Conservation (phyloP, 495 filamentous ascomycete species). For the Immersiella caudata region DNA sequence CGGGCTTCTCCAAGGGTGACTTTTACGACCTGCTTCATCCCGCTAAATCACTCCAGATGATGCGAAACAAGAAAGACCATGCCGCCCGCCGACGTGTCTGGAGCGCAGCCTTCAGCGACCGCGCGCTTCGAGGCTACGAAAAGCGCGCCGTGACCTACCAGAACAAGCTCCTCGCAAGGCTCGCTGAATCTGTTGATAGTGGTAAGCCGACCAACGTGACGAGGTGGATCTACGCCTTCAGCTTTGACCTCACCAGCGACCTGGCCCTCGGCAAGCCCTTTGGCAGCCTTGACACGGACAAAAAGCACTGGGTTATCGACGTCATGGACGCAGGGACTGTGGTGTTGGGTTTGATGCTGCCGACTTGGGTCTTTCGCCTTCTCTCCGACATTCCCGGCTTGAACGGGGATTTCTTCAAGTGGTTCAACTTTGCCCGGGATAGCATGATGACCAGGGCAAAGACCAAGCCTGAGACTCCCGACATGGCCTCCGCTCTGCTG, state of each 20-base stretch:
- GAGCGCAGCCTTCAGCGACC: neutral
- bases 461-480: too few species aligned
- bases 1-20: conserved; percentile 4
- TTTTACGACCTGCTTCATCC: conserved; percentile 13
- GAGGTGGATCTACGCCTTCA: neutral
- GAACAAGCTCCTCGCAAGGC: neutral
- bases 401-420: too few species aligned
- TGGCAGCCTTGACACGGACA: neutral
- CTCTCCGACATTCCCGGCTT: too few species aligned
- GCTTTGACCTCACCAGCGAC: conserved; percentile 6
- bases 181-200: neutral
- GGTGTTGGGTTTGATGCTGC: too few species aligned
- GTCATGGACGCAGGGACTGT: neutral
- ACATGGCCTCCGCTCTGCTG: too few species aligned
- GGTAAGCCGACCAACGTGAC: neutral
- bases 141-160: neutral
- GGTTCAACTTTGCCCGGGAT: too few species aligned
- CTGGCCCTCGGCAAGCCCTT: conserved; percentile 6
- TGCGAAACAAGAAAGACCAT: conserved; percentile 9
- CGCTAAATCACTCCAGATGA: neutral
- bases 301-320: neutral
- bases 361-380: too few species aligned
- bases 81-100: conserved; percentile 2
- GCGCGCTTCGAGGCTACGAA: neutral
- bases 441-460: too few species aligned